A percentile compares a stretch with the other conserved stretches of the same genome.
Evolutionary conservation across 192 early-diverging fungal genomes (phyloP).

Genomic region (Linnemannia zychae): DNA sequence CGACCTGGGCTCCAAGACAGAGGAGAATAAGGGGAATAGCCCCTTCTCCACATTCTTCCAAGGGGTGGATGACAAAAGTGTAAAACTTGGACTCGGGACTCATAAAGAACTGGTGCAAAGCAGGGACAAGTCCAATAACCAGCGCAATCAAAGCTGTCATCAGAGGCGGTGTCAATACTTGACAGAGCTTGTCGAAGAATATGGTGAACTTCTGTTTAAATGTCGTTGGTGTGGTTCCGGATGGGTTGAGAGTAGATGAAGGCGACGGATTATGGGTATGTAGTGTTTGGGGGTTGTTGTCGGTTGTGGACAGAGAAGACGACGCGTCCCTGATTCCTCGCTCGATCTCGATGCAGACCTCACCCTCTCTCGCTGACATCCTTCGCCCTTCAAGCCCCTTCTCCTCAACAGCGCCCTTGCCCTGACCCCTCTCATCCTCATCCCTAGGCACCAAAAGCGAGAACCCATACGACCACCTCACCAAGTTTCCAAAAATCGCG

Average conservation of each 20-base stretch:
- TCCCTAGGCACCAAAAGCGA: conserved; percentile 63
- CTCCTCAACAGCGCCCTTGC: not conserved
- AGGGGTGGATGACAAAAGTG: conserved; percentile 71
- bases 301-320: too few relatives aligned
- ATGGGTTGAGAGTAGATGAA: not conserved
- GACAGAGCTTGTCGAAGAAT: conserved; percentile 16
- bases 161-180: conserved; percentile 77
- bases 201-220: not conserved
- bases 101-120: conserved; percentile 73
- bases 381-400: not conserved
- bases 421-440: not conserved
- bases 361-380: not conserved
- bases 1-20: conserved; percentile 80
- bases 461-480: conserved; percentile 86
- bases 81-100: conserved; percentile 67
- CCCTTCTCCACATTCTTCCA: conserved; percentile 81
- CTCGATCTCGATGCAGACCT: not conserved
- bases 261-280: not conserved
- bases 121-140: conserved; percentile 74
- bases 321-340: too few relatives aligned
- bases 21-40: conserved; percentile 84
- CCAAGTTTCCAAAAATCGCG: conserved; percentile 81
- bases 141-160: conserved; percentile 78
- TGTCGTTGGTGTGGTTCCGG: not conserved
- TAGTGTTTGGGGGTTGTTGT: conserved; percentile 2